A percentile compares a stretch with the other conserved stretches of the same genome.
Evolutionary conservation across 768 basidiomycete species (phyloP).

Genomic region (Termitomyces sp.): DNA sequence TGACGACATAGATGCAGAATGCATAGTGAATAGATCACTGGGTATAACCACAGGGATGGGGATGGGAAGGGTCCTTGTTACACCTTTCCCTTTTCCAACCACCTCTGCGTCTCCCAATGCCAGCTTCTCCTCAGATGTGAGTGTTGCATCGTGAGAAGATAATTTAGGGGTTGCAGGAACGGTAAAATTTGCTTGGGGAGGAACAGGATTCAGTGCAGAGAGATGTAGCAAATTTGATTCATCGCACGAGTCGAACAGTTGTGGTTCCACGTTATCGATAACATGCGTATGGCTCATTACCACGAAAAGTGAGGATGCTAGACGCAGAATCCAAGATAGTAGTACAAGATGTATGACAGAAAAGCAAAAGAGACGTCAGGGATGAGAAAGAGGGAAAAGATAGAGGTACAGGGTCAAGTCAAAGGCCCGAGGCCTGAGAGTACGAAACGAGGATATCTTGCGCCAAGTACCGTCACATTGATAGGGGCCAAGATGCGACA

Average conservation of each 20-base stretch:
- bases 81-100: conserved; percentile 50
- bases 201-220: conserved; percentile 2
- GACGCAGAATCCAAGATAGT: conserved; percentile 9
- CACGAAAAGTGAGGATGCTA: conserved; percentile 4
- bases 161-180: conserved; percentile 11
- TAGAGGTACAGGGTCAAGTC: conserved; percentile 17
- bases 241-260: conserved; percentile 47
- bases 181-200: conserved; percentile 7
- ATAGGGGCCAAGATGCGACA: conserved; percentile 5
- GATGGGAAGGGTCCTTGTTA: conserved; percentile 51
- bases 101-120: conserved; percentile 8
- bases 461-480: conserved; percentile 18
- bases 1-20: conserved; percentile 17
- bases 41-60: conserved; percentile 23
- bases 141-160: conserved; percentile 24
- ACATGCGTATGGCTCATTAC: conserved; percentile 33
- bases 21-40: conserved; percentile 37
- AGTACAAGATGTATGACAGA: conserved; percentile 7
- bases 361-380: conserved; percentile 11
- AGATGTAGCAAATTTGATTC: conserved; percentile 9
- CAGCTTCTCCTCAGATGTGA: conserved; percentile 24
- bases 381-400: conserved; percentile 3
- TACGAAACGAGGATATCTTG: conserved; percentile 27
- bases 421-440: conserved; percentile 22
- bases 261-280: conserved; percentile 47